A percentile compares a stretch with the other conserved stretches of the same genome.
Evolutionary conservation across 73 alveolate species (phyloP).

Genomic region (Paramecium pentaurelia): DNA sequence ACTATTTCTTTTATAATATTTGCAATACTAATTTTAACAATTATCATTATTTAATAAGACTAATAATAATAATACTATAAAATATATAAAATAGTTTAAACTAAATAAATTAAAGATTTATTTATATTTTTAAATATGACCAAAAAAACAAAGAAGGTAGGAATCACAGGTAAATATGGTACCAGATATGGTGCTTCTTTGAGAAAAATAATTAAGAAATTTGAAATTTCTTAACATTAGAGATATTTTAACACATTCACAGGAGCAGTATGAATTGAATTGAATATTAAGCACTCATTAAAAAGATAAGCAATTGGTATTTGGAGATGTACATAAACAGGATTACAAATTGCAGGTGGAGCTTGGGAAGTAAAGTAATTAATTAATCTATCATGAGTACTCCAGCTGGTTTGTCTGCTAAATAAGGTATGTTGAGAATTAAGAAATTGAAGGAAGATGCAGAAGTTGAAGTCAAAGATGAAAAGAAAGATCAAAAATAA

Average conservation of each 20-base stretch:
- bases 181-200: conserved; percentile 93
- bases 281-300: conserved; percentile 66
- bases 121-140: conserved; percentile 45
- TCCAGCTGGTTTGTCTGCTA: conserved; percentile 80
- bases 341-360: conserved; percentile 84
- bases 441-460: conserved; percentile 83
- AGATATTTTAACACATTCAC: conserved; percentile 90
- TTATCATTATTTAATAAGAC: no score
- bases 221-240: conserved; percentile 89
- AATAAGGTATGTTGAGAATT: conserved; percentile 75
- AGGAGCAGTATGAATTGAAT: conserved; percentile 73
- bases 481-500: conserved; percentile 27
- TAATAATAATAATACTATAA: no score
- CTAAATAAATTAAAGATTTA: conserved; percentile 8
- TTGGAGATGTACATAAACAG: conserved; percentile 87
- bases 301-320: conserved; percentile 87
- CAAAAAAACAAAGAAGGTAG: conserved; percentile 96
- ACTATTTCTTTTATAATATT: no score
- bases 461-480: conserved; percentile 60
- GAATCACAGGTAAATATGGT: conserved; percentile 95
- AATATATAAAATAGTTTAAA: background rate
- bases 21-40: no score
- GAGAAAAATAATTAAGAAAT: conserved; percentile 93
- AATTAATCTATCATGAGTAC: conserved; percentile 47
- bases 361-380: conserved; percentile 75